These are phyloP conservation scores for Pestalotiopsis sp. DNA, from an alignment of 2,329 filamentous ascomycete species.

Conservation along the genomic window DNA sequence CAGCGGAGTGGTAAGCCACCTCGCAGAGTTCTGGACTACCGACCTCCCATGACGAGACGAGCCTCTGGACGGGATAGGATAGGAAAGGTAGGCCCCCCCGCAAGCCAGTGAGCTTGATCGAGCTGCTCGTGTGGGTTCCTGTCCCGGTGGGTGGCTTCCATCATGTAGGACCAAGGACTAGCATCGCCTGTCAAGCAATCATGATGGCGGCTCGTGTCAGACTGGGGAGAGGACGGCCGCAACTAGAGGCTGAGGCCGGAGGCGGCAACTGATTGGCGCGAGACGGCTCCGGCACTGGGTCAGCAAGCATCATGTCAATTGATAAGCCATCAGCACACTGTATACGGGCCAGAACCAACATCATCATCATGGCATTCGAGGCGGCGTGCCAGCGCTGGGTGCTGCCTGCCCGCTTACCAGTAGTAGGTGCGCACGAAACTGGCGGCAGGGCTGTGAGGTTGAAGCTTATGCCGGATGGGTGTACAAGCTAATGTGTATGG, in stretches of 20 bases:
- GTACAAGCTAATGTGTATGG: not conserved
- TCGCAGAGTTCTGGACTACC: not conserved
- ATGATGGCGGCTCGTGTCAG: constrained; percentile 9
- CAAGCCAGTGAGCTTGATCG: too few relatives aligned
- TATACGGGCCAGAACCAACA: not conserved
- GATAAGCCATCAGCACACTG: not conserved
- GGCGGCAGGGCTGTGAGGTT: not conserved
- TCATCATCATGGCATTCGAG: not conserved
- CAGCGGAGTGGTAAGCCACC: not conserved
- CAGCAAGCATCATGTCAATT: not conserved
- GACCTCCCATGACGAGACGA: not conserved
- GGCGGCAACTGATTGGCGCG: constrained; percentile 6
- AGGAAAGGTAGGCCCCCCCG: not conserved
- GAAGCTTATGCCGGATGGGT: not conserved
- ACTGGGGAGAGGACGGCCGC: not conserved
- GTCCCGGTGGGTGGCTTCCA: not conserved
- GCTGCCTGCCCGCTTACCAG: not conserved
- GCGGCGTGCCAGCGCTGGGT: not conserved
- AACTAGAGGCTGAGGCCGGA: not conserved
- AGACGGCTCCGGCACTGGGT: not conserved
- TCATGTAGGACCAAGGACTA: not conserved
- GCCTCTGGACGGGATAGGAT: not conserved
- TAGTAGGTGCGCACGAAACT: not conserved
- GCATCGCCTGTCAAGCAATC: not conserved
- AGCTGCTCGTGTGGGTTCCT: not conserved